Evolutionary conservation across 768 basidiomycete genomes (phyloP), one percentile per base, ranked within the genome.

Genomic region (Daedaleopsis nitida): DNA sequence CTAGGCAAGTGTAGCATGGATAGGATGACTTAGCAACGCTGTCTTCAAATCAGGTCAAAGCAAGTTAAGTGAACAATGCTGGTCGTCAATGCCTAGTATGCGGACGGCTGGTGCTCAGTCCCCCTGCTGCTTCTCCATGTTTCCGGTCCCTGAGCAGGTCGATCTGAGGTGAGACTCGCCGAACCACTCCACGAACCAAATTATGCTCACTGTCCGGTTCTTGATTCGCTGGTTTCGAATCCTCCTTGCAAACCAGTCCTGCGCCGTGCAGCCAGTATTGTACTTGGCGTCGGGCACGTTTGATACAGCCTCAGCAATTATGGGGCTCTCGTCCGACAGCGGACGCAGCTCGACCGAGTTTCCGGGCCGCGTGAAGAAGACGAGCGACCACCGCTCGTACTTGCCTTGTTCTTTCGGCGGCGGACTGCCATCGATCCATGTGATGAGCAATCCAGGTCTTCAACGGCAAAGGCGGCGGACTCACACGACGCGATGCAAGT

Each of bases 291-390:
- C 73, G 5, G 66, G 66, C 13, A 42, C 37, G 37, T 71, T 71
- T 9, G 59, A 66, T n/a, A 74, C 74, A 6, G 80, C 76, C 2
- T 79, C 76, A 0, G 83, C 81, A 16, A 89, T 80, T 2, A 81
- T 57, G 0, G 75, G 65, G 58, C 86, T 88, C 8, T 82, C 76
- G 32, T 84, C 79, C 0, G 76, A 72, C 6, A 88, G 72, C 2
- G 87, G 80, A 9, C 77, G 79, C 9, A 89, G 80, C 1, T 78
- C 59, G 39, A 80, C 74, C 1, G 77, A 76, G 68, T 87, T 80
- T 8, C 81, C 83, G 0, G 87, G 87, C 21, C 89, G 78, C 0
- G 81, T 84, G 73, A 90, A 89, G 72, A 82, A 90, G 0, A 87
- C 87, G 12, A 89, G 73, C 5, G 88, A 90, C 82, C 85, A 89